Conservation (phyloP, 2,329 filamentous ascomycete species). For the Stagonosporopsis tanaceti region DNA sequence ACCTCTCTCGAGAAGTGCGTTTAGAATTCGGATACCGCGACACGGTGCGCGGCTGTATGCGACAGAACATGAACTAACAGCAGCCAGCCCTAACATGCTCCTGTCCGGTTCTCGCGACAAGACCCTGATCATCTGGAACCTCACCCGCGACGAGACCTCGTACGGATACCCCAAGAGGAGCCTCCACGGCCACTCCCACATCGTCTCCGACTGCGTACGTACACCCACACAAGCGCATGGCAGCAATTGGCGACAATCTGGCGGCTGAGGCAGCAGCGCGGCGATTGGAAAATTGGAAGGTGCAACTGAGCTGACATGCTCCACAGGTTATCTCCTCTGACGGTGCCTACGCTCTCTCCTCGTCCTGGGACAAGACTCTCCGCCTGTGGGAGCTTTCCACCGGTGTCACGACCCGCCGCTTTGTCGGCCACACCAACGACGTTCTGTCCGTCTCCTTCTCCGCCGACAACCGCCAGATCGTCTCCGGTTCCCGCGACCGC, state of each 20-base stretch:
- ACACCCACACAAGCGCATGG: conserved; percentile 20
- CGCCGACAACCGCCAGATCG: conserved; percentile 99
- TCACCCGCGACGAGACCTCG: conserved; percentile 96
- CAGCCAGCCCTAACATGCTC: conserved; percentile 93
- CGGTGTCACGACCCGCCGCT: conserved; percentile 95
- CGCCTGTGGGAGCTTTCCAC: conserved; percentile 99
- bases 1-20: conserved; percentile 96
- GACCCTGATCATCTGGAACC: conserved; percentile 99
- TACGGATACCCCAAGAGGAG: conserved; percentile 99
- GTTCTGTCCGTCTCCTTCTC: conserved; percentile 99
- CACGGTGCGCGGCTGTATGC: conserved; percentile 22
- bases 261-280: conserved; percentile 7
- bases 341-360: conserved; percentile 97
- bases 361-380: conserved; percentile 99
- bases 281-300: conserved; percentile 26
- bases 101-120: conserved; percentile 97
- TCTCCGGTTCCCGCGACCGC: conserved; percentile 96
- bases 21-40: conserved; percentile 7
- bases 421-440: conserved; percentile 99
- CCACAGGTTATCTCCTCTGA: conserved; percentile 96
- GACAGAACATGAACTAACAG: conserved; percentile 40
- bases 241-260: conserved; percentile 33
- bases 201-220: conserved; percentile 99
- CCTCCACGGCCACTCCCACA: conserved; percentile 98
- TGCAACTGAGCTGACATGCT: conserved; percentile 43